A percentile compares a stretch with the other conserved stretches of the same genome.
These are phyloP conservation scores for Gentiana straminea DNA, from an alignment of 257 asterid genomes.

Conservation along the genomic window DNA sequence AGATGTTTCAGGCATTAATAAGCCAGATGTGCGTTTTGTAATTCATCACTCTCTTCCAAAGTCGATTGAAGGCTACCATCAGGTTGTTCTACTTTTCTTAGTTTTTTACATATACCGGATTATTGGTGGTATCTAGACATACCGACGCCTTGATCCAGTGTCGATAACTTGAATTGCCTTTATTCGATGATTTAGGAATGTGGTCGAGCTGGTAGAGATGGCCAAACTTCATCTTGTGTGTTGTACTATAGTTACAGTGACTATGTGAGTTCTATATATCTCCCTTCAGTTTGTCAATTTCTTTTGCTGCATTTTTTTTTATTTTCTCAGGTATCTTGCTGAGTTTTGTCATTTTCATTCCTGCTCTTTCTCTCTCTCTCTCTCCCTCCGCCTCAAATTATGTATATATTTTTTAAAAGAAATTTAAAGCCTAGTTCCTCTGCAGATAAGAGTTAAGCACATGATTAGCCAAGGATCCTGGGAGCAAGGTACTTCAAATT, in stretches of 20 bases:
- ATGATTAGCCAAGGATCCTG: conserved; percentile 77
- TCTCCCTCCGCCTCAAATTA: neutral
- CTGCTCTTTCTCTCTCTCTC: too few species aligned
- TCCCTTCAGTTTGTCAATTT: neutral
- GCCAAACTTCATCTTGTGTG: conserved; percentile 82
- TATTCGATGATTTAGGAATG: conserved; percentile 61
- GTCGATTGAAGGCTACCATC: conserved; percentile 98
- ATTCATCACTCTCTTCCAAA: conserved; percentile 98
- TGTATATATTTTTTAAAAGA: neutral
- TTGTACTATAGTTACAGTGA: conserved; percentile 90
- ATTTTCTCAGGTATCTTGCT: neutral
- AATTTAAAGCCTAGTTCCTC: conserved; percentile 3
- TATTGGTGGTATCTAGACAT: neutral
- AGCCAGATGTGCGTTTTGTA: conserved; percentile 99
- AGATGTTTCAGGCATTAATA: conserved; percentile 71
- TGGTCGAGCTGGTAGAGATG: conserved; percentile 99
- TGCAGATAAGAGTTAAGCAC: conserved; percentile 89
- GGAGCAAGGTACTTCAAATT: conserved; percentile 53
- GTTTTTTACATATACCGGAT: too few species aligned
- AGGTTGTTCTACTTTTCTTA: conserved; percentile 35
- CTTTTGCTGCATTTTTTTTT: conserved; percentile 5
- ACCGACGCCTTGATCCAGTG: neutral
- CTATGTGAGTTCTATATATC: conserved; percentile 48
- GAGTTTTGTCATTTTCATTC: too few species aligned
- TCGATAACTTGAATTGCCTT: conserved; percentile 6